Evolutionary conservation across 805 yeast species (phyloP).

Genomic region (Lipomyces lipofer): DNA sequence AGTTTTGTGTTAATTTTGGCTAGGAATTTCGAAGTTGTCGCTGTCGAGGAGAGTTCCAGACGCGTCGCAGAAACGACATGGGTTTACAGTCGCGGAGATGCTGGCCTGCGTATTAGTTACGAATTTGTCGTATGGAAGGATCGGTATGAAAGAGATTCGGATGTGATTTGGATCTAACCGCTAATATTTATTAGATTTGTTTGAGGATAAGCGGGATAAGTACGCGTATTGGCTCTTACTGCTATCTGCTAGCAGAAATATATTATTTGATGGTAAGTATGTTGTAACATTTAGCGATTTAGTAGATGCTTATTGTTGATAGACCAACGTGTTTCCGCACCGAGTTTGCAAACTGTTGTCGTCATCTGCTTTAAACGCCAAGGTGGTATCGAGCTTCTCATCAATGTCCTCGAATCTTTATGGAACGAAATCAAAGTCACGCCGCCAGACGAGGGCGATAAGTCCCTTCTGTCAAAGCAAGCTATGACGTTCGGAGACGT

Average conservation of each 20-base stretch:
- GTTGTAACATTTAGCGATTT: not conserved
- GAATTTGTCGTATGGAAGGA: slow-evolving; percentile 25
- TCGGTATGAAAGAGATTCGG: slow-evolving; percentile 10
- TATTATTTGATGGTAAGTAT: slow-evolving; percentile 23
- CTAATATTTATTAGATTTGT: slow-evolving; percentile 9
- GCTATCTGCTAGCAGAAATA: slow-evolving; percentile 22
- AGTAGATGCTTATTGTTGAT: not conserved
- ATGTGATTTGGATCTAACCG: not conserved
- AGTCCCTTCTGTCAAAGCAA: slow-evolving; percentile 21
- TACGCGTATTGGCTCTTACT: slow-evolving; percentile 27
- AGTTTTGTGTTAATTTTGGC: not conserved
- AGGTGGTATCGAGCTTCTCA: slow-evolving; percentile 35
- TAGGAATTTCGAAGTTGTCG: slow-evolving; percentile 27
- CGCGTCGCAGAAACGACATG: slow-evolving; percentile 32
- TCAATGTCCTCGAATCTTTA: slow-evolving; percentile 30
- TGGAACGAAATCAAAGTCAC: slow-evolving; percentile 18
- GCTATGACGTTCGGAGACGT: slow-evolving; percentile 30
- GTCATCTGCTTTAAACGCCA: slow-evolving; percentile 37
- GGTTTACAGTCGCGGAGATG: slow-evolving; percentile 35
- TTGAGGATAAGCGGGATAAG: slow-evolving; percentile 22
- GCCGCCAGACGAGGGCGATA: slow-evolving; percentile 19
- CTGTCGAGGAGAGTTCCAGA: slow-evolving; percentile 28
- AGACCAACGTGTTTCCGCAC: slow-evolving; percentile 23
- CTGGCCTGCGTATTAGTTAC: slow-evolving; percentile 32
- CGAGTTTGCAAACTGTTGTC: slow-evolving; percentile 28